Evolutionary conservation across 1,284 basidiomycete species (phyloP), one percentile per base, ranked within the genome.

Genomic region (Chalciporus sp.): DNA sequence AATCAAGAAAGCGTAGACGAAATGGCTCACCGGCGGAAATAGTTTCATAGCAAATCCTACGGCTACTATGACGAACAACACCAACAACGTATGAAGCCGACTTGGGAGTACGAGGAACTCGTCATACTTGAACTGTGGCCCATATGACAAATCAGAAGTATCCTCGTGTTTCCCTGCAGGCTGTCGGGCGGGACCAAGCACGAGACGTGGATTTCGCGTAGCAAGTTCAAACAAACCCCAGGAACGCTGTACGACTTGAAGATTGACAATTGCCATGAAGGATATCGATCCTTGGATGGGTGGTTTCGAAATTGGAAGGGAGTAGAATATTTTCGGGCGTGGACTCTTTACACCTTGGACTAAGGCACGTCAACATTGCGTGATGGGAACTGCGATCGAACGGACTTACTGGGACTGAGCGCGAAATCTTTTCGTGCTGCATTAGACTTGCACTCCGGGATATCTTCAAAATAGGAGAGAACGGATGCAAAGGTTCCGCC

Each of bases 181-280:
- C 27, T 51, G 37, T 41, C 39, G 14, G 42, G 51, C 40, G 23
- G 45, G 19, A 12, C 17, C 29, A 11, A 61, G 19, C 55, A 61
- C 52, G 53, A 59, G 59, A 53, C 58, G 54, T 46, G 66, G 58
- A 62, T 59, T 58, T 62, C 62, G 53, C 58, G 60, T 49, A 17
- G 60, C 43, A 48, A 64, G 42, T 42, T 88, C 80, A 47, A 85
- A 78, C 28, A 95, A 76, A 11, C 86, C 91, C 76, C 86, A 91
- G 20, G 91, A 86, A 51, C 94, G 84, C 59, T 92, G 85, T 35
- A 94, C 89, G 29, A 93, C 72, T 17, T 83, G 73, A 31, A 78
- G 75, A 66, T 96, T 92, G 44, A 78, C 64, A 1, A 74, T 57
- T 12, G 75, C 71, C 84, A 95, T 91, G 42, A 86, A 62, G 68